phyloP scores from a whole-genome alignment of 1,139 yeast species.

The Citeromyces hawaiiensis region DNA sequence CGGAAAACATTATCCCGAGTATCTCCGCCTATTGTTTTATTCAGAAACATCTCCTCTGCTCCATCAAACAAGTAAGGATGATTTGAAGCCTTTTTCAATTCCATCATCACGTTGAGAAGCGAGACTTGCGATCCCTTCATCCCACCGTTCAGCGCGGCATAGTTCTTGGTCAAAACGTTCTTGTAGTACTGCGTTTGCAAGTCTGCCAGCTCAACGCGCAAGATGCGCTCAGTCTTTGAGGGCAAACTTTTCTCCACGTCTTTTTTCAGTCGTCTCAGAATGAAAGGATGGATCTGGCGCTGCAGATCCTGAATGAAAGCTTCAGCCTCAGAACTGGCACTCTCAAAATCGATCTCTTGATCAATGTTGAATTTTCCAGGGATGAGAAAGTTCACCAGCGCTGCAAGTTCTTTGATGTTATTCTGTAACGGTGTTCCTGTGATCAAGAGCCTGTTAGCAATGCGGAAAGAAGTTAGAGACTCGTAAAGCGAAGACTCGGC shows the following conservation, averaged over 20 bases:
- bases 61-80: constrained; percentile 93
- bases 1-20: constrained; percentile 71
- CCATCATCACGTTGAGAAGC: constrained; percentile 83
- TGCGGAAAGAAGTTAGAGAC: constrained; percentile 71
- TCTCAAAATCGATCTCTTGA: constrained; percentile 89
- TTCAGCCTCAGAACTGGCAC: constrained; percentile 80
- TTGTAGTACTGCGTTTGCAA: constrained; percentile 91
- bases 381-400: constrained; percentile 88
- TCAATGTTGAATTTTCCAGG: constrained; percentile 87
- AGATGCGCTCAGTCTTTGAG: constrained; percentile 84
- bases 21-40: constrained; percentile 41
- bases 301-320: constrained; percentile 79
- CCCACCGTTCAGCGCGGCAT: constrained; percentile 83
- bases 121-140: constrained; percentile 67
- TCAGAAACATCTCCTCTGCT: constrained; percentile 76
- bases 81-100: constrained; percentile 89
- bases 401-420: constrained; percentile 89
- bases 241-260: constrained; percentile 97
- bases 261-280: constrained; percentile 83
- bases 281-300: constrained; percentile 75
- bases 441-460: constrained; percentile 72
- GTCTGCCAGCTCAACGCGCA: constrained; percentile 91
- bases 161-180: constrained; percentile 83
- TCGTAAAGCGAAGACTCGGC: constrained; percentile 90
- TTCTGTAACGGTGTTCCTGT: constrained; percentile 98